Conservation (phyloP, 768 basidiomycete genomes). For the Suillus cothurnatus region DNA sequence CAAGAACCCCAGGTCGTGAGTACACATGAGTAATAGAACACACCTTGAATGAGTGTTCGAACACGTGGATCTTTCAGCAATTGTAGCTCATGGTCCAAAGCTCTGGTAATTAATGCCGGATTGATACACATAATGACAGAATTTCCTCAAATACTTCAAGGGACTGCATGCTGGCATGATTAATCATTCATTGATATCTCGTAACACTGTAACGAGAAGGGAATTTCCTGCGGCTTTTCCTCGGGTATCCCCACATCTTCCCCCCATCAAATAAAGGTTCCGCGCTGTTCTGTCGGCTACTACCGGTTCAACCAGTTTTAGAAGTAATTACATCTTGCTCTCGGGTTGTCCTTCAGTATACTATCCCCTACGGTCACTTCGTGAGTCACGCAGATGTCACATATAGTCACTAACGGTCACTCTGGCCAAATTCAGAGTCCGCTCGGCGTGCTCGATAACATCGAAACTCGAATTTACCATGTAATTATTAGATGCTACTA, state of each 20-base stretch:
- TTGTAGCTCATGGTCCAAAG: not conserved
- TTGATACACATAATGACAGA: too few relatives aligned
- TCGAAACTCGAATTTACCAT: too few relatives aligned
- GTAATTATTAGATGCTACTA: too few relatives aligned
- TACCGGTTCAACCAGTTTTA: too few relatives aligned
- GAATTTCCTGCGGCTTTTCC: not conserved
- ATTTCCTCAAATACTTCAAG: not conserved
- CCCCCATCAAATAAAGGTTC: not conserved
- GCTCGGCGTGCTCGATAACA: too few relatives aligned
- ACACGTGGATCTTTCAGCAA: not conserved
- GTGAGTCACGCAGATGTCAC: too few relatives aligned
- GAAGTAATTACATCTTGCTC: too few relatives aligned
- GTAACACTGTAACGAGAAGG: not conserved
- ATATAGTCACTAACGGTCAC: too few relatives aligned
- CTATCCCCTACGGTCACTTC: too few relatives aligned
- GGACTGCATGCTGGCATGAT: not conserved
- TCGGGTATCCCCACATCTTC: not conserved
- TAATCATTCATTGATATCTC: not conserved
- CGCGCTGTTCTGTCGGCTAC: not conserved
- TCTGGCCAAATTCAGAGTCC: too few relatives aligned
- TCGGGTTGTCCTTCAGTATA: too few relatives aligned
- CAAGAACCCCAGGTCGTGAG: not conserved
- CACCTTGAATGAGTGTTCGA: not conserved
- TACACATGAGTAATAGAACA: not conserved
- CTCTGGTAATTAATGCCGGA: not conserved